Conservation (phyloP, 2,329 filamentous ascomycete genomes). For the Exutisphaerella laricina region DNA sequence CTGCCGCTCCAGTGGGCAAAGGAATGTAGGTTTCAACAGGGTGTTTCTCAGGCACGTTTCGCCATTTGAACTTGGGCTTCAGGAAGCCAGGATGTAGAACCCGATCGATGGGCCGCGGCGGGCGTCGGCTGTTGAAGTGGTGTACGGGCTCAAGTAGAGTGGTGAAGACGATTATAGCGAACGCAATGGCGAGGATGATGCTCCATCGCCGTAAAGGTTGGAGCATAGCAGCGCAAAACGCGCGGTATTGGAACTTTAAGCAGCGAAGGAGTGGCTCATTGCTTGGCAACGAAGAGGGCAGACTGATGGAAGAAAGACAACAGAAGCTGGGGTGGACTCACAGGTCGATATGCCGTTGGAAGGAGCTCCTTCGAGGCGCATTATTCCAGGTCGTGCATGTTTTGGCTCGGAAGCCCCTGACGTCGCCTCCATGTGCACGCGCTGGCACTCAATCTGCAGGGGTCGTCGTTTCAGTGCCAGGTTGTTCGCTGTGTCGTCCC, state of each 20-base stretch:
- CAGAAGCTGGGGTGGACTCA: neutral
- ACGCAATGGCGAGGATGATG: constrained; percentile 19
- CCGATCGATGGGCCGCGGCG: constrained; percentile 15
- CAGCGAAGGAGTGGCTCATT: constrained; percentile 6
- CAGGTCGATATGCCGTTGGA: neutral
- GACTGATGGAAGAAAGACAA: neutral
- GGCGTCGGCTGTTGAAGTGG: constrained; percentile 1
- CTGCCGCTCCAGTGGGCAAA: constrained; percentile 65
- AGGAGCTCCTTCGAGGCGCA: neutral
- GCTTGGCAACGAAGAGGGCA: constrained; percentile 1
- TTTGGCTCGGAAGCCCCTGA: neutral
- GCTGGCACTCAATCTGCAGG: too few species aligned
- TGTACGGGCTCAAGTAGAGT: constrained; percentile 4
- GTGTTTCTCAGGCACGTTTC: constrained; percentile 44
- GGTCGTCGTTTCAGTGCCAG: too few species aligned
- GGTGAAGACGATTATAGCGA: constrained; percentile 20
- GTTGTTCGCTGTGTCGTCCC: too few species aligned
- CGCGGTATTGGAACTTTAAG: constrained; percentile 4
- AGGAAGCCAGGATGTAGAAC: constrained; percentile 25
- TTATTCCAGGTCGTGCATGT: too few species aligned
- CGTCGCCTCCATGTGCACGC: constrained; percentile 1
- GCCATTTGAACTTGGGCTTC: constrained; percentile 30
- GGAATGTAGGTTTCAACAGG: constrained; percentile 70
- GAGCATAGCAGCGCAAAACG: constrained; percentile 19
- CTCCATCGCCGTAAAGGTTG: constrained; percentile 27